These are phyloP conservation scores for Lanzia echinophila DNA, from an alignment of 2,329 filamentous ascomycete species.

Conservation along the genomic window DNA sequence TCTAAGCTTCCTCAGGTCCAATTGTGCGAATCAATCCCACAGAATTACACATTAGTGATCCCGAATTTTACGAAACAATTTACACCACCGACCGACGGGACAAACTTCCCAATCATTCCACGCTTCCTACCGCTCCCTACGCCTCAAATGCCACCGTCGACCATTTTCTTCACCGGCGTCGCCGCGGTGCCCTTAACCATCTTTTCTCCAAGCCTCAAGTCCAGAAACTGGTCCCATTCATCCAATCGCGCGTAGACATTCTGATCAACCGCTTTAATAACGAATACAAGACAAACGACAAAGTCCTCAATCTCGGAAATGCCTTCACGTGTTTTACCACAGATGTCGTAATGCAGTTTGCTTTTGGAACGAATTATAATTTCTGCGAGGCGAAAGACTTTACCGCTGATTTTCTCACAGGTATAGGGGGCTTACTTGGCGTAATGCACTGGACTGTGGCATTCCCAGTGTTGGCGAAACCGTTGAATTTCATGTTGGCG, in stretches of 20 bases:
- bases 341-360: constrained; percentile 27
- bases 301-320: not conserved
- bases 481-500: not conserved
- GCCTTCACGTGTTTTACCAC: not conserved
- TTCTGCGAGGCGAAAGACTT: not conserved
- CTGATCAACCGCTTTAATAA: not conserved
- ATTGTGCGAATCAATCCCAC: constrained; percentile 32
- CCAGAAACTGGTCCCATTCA: constrained; percentile 1
- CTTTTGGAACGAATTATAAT: constrained; percentile 1
- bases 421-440: not conserved
- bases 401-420: not conserved
- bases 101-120: constrained; percentile 9
- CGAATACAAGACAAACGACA: not conserved
- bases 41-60: constrained; percentile 35
- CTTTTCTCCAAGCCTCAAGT: constrained; percentile 20
- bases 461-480: not conserved
- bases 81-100: constrained; percentile 27
- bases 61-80: constrained; percentile 35
- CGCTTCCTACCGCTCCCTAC: constrained; percentile 1
- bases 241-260: constrained; percentile 1
- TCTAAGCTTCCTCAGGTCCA: constrained; percentile 13
- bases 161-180: constrained; percentile 18
- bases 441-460: not conserved
- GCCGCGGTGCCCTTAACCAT: constrained; percentile 17
- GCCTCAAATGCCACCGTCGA: constrained; percentile 12